These are phyloP conservation scores for Lasiosphaeriaceae sp. DNA, from an alignment of 495 filamentous ascomycete genomes.

Conservation along the genomic window DNA sequence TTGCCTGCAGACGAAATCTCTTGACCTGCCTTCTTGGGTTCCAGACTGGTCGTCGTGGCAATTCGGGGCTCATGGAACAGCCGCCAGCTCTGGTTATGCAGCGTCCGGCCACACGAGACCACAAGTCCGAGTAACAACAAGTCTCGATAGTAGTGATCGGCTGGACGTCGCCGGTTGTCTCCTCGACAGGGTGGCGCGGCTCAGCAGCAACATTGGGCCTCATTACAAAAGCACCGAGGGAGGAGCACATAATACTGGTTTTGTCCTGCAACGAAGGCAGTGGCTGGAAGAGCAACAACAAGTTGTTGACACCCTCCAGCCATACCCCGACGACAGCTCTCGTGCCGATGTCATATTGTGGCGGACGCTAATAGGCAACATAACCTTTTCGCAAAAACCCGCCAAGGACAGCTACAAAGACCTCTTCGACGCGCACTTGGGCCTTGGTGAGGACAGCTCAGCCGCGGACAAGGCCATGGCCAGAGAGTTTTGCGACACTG, in stretches of 20 bases:
- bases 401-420: neutral
- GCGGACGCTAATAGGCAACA: neutral
- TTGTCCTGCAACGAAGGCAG: neutral
- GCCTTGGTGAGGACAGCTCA: neutral
- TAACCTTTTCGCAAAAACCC: neutral
- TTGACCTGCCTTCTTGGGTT: constrained; percentile 7
- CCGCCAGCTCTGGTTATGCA: neutral
- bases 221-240: neutral
- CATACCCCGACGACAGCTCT: neutral
- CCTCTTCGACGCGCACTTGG: constrained; percentile 2
- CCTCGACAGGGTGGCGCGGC: neutral
- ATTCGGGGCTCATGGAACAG: neutral
- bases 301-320: neutral
- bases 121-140: neutral
- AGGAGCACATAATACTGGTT: too few species aligned
- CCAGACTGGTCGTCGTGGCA: constrained; percentile 14
- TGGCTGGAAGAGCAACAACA: constrained; percentile 2
- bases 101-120: neutral
- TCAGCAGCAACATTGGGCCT: neutral
- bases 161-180: constrained; percentile 5
- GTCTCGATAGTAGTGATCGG: neutral
- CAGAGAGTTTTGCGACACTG: constrained; percentile 2
- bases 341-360: neutral
- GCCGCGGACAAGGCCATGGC: constrained; percentile 2
- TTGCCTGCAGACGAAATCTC: neutral